Evolutionary conservation across 208 protist species (phyloP).

Genomic region (Angomonas ambiguus): DNA sequence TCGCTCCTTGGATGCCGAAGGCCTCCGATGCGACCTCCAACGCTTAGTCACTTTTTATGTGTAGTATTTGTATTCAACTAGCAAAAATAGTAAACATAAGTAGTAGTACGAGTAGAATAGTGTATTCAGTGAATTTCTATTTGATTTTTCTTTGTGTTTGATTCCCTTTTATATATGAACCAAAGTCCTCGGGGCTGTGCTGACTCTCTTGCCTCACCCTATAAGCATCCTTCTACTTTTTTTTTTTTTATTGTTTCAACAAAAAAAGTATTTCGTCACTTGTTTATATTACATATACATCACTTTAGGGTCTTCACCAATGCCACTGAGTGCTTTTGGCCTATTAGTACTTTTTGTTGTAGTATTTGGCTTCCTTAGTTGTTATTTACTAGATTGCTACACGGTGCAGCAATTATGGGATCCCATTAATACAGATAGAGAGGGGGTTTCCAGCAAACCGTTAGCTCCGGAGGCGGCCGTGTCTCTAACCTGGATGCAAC

Average conservation of each 20-base stretch:
- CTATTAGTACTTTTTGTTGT: neutral
- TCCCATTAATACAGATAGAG: neutral
- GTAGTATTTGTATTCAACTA: too few species aligned
- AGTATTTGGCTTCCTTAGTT: neutral
- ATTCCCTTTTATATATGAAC: too few species aligned
- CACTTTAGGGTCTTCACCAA: neutral
- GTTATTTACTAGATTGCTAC: too few species aligned
- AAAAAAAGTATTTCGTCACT: neutral
- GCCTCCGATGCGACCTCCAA: slow-evolving; percentile 69
- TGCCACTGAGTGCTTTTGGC: neutral
- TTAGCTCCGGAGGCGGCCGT: slow-evolving; percentile 19
- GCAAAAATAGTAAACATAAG: neutral
- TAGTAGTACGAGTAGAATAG: neutral
- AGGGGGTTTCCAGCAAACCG: neutral
- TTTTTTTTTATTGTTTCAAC: slow-evolving; percentile 2
- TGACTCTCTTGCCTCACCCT: slow-evolving; percentile 16
- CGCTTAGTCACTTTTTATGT: slow-evolving; percentile 35
- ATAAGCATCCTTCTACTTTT: neutral
- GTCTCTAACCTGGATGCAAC: slow-evolving; percentile 34
- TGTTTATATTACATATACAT: neutral
- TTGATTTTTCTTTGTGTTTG: neutral
- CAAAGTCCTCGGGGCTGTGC: too few species aligned
- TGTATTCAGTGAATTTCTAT: neutral
- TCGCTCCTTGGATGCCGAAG: slow-evolving; percentile 89
- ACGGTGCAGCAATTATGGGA: neutral